A percentile compares a stretch with the other conserved stretches of the same genome.
Conservation (phyloP, 345 rosid species). For the Iberis pinnata region DNA sequence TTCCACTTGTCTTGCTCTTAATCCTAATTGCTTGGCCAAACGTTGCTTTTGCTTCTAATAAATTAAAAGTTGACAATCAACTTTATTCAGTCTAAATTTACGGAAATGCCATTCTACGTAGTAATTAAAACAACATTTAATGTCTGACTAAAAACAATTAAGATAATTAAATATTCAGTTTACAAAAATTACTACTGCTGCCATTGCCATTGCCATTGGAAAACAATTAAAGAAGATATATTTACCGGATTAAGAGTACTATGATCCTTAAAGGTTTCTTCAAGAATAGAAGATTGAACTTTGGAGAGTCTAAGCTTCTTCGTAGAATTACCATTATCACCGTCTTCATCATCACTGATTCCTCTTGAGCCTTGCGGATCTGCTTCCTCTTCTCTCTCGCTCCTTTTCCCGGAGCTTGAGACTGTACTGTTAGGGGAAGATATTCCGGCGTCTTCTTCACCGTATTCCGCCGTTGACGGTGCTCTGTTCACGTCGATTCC, state of each 20-base stretch:
- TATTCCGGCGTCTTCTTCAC: constrained; percentile 77
- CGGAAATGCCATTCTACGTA: too few species aligned
- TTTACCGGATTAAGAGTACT: constrained; percentile 94
- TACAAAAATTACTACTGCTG: too few species aligned
- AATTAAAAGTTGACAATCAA: too few species aligned
- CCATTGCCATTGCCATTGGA: too few species aligned
- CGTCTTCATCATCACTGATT: constrained; percentile 81
- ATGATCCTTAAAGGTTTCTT: constrained; percentile 89
- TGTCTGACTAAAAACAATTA: too few species aligned
- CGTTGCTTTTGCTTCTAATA: constrained; percentile 75
- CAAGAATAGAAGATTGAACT: constrained; percentile 91
- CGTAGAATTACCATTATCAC: constrained; percentile 73
- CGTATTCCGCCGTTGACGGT: constrained; percentile 55
- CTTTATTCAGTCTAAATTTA: constrained; percentile 4
- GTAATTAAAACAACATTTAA: too few species aligned
- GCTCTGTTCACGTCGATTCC: constrained; percentile 82
- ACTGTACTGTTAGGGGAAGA: constrained; percentile 95
- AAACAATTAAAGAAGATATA: neutral
- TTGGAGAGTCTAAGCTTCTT: constrained; percentile 90
- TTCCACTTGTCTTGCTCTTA: constrained; percentile 87
- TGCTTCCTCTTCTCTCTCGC: constrained; percentile 68
- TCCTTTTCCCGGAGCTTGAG: constrained; percentile 83
- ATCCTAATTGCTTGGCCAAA: constrained; percentile 77
- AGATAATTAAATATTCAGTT: too few species aligned
- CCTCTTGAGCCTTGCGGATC: constrained; percentile 72